Conservation (phyloP, 768 basidiomycete species). For the Amanita pseudoporphyria region DNA sequence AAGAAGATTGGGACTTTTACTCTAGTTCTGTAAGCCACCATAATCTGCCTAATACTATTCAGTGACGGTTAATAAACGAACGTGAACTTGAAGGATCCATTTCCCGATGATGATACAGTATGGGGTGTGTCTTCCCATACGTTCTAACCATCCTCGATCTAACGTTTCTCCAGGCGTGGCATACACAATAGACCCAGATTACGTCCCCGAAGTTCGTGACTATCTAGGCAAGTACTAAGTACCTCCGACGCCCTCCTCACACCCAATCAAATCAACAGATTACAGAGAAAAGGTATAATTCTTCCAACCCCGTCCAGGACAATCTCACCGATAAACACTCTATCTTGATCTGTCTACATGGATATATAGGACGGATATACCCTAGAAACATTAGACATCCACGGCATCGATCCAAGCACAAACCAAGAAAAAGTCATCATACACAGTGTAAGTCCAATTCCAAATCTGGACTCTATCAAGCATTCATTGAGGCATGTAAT, state of each 20-base stretch:
- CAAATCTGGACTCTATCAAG: conserved; percentile 4
- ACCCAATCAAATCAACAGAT: neutral
- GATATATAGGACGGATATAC: conserved; percentile 80
- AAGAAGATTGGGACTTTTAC: conserved; percentile 78
- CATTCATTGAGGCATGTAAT: conserved; percentile 7
- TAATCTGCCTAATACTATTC: neutral
- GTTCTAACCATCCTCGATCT: too few species aligned
- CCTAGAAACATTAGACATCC: conserved; percentile 66
- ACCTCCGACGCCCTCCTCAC: neutral
- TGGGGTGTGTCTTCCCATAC: conserved; percentile 53
- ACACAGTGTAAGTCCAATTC: conserved; percentile 32
- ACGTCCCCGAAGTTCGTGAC: conserved; percentile 67
- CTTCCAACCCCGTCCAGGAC: too few species aligned
- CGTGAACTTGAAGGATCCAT: conserved; percentile 42
- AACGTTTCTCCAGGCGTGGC: conserved; percentile 82
- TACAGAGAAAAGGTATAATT: conserved; percentile 4
- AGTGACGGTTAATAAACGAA: neutral
- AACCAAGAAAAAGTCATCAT: conserved; percentile 48
- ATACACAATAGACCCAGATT: conserved; percentile 76
- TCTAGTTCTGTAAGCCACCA: conserved; percentile 54
- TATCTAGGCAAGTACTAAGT: conserved; percentile 83
- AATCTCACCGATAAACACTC: too few species aligned
- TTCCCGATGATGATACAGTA: conserved; percentile 66
- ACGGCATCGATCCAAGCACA: conserved; percentile 38
- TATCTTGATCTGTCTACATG: too few species aligned